These are phyloP conservation scores for Saturnispora sekii DNA, from an alignment of 805 yeast genomes.

Conservation along the genomic window DNA sequence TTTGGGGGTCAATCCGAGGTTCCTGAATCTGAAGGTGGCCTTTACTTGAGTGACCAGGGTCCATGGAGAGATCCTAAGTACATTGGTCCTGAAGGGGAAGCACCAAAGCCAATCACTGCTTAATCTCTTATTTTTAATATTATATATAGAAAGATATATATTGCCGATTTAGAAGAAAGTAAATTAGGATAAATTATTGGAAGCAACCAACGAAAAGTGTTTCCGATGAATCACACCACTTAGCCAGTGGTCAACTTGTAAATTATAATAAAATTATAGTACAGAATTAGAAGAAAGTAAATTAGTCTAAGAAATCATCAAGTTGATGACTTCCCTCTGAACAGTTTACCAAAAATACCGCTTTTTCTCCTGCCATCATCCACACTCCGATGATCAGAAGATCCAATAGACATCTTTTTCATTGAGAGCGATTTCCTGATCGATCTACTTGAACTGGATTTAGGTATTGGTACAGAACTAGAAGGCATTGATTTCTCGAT, in stretches of 20 bases:
- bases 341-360: conserved; percentile 1
- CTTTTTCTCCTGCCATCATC: not conserved
- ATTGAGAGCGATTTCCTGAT: conserved; percentile 2
- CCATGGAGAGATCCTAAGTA: conserved; percentile 92
- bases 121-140: not conserved
- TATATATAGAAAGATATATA: too few relatives aligned
- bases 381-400: not conserved
- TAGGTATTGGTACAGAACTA: not conserved
- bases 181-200: too few relatives aligned
- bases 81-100: conserved; percentile 94
- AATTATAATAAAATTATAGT: too few relatives aligned
- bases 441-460: not conserved
- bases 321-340: not conserved
- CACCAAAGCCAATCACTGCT: conserved; percentile 44
- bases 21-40: conserved; percentile 62
- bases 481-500: not conserved
- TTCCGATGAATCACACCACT: too few relatives aligned
- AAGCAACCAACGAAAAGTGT: too few relatives aligned
- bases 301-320: too few relatives aligned
- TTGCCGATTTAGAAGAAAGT: too few relatives aligned
- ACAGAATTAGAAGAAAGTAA: too few relatives aligned
- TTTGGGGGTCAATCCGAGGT: conserved; percentile 79
- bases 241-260: too few relatives aligned
- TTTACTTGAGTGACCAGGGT: conserved; percentile 83
- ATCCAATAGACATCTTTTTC: not conserved